These are phyloP conservation scores for Termitomyces sp. DNA, from an alignment of 768 basidiomycete species.

Conservation along the genomic window DNA sequence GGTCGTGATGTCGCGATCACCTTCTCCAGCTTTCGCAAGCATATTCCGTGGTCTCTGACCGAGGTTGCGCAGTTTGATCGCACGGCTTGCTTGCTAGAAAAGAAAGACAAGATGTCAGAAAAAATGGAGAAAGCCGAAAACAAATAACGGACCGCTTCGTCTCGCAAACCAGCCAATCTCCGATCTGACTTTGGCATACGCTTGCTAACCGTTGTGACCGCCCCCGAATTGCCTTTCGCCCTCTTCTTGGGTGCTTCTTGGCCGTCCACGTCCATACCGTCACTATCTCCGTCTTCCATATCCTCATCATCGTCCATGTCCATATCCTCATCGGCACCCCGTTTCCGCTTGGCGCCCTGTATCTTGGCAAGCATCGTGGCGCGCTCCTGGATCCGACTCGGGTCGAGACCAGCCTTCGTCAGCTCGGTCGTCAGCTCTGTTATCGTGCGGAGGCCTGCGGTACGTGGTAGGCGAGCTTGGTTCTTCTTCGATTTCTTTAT, in stretches of 20 bases:
- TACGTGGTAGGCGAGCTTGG: conserved; percentile 71
- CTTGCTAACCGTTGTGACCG: conserved; percentile 40
- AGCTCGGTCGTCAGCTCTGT: conserved; percentile 76
- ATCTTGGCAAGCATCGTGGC: conserved; percentile 78
- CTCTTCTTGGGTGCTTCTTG: conserved; percentile 54
- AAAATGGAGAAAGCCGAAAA: neutral
- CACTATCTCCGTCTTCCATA: conserved; percentile 36
- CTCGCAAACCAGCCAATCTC: conserved; percentile 73
- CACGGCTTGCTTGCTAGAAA: conserved; percentile 72
- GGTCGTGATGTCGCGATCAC: conserved; percentile 71
- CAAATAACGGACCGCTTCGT: conserved; percentile 50
- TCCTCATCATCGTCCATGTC: conserved; percentile 51
- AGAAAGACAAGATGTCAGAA: conserved; percentile 8
- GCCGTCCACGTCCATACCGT: conserved; percentile 42
- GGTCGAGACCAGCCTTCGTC: conserved; percentile 86
- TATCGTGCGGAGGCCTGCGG: conserved; percentile 61
- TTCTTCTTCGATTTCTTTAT: conserved; percentile 89
- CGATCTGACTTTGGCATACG: conserved; percentile 68
- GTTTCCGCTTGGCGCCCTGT: conserved; percentile 65
- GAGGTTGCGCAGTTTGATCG: conserved; percentile 78
- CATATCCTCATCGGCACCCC: conserved; percentile 48
- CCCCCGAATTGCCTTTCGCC: conserved; percentile 56
- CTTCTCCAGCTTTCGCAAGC: conserved; percentile 88
- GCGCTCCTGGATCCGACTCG: conserved; percentile 83
- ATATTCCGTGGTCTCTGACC: conserved; percentile 84